Evolutionary conservation across 2,329 filamentous ascomycete species (phyloP).

Genomic region (Cladorrhinum sp.): DNA sequence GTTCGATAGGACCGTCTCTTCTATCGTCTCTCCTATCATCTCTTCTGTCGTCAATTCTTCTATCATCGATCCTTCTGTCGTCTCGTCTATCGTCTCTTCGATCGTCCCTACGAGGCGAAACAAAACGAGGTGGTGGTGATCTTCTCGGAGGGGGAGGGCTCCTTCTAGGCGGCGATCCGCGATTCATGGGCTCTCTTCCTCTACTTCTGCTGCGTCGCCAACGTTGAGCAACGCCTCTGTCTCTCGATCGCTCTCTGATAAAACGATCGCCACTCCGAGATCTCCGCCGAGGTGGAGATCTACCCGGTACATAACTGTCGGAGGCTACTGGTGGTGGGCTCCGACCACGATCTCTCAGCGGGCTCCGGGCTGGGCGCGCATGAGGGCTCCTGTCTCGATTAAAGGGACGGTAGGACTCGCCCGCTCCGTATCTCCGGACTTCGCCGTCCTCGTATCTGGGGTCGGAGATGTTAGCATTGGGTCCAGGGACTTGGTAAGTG

Average conservation of each 20-base stretch:
- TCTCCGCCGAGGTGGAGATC: slow-evolving; percentile 41
- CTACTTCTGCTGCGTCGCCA: slow-evolving; percentile 40
- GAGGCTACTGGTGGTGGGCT: slow-evolving; percentile 32
- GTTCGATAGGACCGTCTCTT: slow-evolving; percentile 29
- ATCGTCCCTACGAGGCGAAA: slow-evolving; percentile 40
- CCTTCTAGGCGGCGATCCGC: slow-evolving; percentile 29
- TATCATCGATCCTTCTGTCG: slow-evolving; percentile 15
- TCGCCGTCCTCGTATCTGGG: slow-evolving; percentile 59
- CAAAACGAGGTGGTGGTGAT: slow-evolving; percentile 35
- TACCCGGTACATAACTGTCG: slow-evolving; percentile 42
- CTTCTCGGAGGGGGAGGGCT: slow-evolving; percentile 34
- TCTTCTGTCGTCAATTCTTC: slow-evolving; percentile 2
- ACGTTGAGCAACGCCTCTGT: slow-evolving; percentile 39
- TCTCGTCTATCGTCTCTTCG: slow-evolving; percentile 11
- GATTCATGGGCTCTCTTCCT: slow-evolving; percentile 36
- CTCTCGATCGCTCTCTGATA: slow-evolving; percentile 26
- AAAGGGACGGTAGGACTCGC: slow-evolving; percentile 59
- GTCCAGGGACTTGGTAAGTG: not conserved
- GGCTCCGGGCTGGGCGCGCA: slow-evolving; percentile 24
- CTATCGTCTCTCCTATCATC: slow-evolving; percentile 9
- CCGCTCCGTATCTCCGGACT: slow-evolving; percentile 59
- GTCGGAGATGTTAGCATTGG: slow-evolving; percentile 19
- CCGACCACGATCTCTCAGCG: slow-evolving; percentile 33
- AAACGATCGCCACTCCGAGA: slow-evolving; percentile 43
- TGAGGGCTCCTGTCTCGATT: slow-evolving; percentile 38